Evolutionary conservation across 495 filamentous ascomycete genomes (phyloP).

Genomic region (Echria macrotheca): DNA sequence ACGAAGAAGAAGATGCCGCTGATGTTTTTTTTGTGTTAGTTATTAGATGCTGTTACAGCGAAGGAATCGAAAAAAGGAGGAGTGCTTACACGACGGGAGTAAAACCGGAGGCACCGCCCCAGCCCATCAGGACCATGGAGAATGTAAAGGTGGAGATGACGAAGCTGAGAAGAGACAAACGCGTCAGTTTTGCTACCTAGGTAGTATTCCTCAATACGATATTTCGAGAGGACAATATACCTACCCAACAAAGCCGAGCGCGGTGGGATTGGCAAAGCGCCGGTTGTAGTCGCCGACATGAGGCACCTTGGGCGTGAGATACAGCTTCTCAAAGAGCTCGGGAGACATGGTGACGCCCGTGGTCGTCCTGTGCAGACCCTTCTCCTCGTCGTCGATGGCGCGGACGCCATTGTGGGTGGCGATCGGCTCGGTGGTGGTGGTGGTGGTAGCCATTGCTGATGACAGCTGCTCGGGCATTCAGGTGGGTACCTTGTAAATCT

Average conservation of each 20-base stretch:
- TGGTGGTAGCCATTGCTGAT: neutral
- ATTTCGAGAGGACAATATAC: neutral
- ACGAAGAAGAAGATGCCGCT: conserved; percentile 55
- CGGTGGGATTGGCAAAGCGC: conserved; percentile 50
- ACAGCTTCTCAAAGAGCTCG: conserved; percentile 55
- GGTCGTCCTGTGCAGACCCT: conserved; percentile 31
- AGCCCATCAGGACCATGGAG: conserved; percentile 48
- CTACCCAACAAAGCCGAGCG: conserved; percentile 49
- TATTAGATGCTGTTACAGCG: neutral
- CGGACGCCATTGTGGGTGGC: conserved; percentile 3
- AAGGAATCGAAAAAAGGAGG: no score
- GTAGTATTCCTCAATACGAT: neutral
- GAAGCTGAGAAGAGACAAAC: no score
- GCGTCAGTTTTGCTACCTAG: neutral
- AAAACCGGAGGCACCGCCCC: conserved; percentile 45
- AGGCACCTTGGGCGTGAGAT: conserved; percentile 49
- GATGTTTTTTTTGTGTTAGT: no score
- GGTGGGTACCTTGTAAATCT: no score
- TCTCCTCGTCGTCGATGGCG: conserved; percentile 30
- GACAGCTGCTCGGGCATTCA: neutral
- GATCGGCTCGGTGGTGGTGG: conserved; percentile 5
- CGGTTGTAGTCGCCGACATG: conserved; percentile 42
- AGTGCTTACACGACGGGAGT: conserved; percentile 47
- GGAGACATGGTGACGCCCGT: conserved; percentile 45
- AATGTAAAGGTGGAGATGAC: conserved; percentile 46